Base-by-base conservation (phyloP, 805 yeast genomes). In the Wickerhamomyces strasburgensis region DNA sequence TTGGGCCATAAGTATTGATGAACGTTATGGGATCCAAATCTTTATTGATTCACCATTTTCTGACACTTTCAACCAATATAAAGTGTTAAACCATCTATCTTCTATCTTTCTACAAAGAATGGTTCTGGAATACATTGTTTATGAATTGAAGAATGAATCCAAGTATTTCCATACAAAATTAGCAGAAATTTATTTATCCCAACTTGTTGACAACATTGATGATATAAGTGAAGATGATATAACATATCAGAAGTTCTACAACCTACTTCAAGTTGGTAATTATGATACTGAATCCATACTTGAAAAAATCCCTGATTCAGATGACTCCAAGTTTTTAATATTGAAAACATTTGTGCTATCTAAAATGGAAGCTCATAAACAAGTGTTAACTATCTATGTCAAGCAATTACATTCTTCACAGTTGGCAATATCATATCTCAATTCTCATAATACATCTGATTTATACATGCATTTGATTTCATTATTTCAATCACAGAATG, bases 31-130 rank as follows among this genome's bases (percentile, higher is more conserved):
- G 25, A 48, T 56, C 38, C 42, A 58, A 15, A 65, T 90, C 0
- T 88, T 88, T 46, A 67, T 85, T 39, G 82, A 80, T 35, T 65
- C 83, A 0, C 68, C 72, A 10, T 76, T 75, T 44, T 71, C 84
- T 40, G 80, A 76, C 40, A 62, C 74, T 11, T 70, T 80, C 35
- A 73, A 84, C 43, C 69, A 71, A 33, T 44, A 59, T 17, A 61
- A 68, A 44, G 78, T 87, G 0, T 61, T 80, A 33, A 68, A 73
- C 2, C 81, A 63, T 50, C 56, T 84, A n/a, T 51, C 60, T 14
- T 53, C 58, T 14, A 27, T 28, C 2, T 33, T 39, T 5, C 39
- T 71, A 21, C 61, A 70, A 7, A 43, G 67, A 6, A 52, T 57
- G 29, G 88, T 82, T 52, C 56, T 81, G 31, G 79, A 78, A 40